These are phyloP conservation scores for Colletotrichum spinosum DNA, from an alignment of 2,329 filamentous ascomycete species.

Conservation along the genomic window DNA sequence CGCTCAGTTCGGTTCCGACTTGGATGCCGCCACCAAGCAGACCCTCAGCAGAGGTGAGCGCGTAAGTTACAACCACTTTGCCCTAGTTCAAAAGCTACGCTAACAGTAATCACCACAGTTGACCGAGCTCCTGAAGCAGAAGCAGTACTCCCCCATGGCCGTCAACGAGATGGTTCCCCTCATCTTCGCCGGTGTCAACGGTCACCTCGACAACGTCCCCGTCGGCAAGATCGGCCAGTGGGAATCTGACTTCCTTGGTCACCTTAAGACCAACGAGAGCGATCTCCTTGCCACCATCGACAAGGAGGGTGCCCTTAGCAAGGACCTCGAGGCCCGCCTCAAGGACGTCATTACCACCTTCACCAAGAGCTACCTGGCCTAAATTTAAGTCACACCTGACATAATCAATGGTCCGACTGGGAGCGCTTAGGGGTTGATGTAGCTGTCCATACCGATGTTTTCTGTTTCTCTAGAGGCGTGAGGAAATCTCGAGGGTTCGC, in stretches of 20 bases:
- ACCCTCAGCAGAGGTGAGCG: conserved; percentile 98
- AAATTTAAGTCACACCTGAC: conserved; percentile 53
- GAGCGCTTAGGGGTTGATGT: conserved; percentile 47
- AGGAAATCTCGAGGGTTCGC: conserved; percentile 57
- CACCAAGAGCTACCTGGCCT: conserved; percentile 90
- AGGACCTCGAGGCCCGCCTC: conserved; percentile 88
- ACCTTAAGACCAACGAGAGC: conserved; percentile 91
- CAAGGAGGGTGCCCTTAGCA: conserved; percentile 95
- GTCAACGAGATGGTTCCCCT: conserved; percentile 99
- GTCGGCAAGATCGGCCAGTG: conserved; percentile 92
- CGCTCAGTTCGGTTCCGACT: conserved; percentile 99
- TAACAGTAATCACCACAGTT: conserved; percentile 59
- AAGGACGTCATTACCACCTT: conserved; percentile 82
- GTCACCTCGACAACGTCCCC: conserved; percentile 88
- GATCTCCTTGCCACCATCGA: conserved; percentile 89
- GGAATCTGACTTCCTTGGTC: conserved; percentile 93
- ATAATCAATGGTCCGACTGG: conserved; percentile 44
- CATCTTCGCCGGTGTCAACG: conserved; percentile 99
- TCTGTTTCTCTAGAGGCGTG: conserved; percentile 61
- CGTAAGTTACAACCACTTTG: conserved; percentile 65
- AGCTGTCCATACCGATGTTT: conserved; percentile 62
- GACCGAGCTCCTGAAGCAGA: conserved; percentile 99
- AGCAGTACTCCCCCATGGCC: conserved; percentile 98
- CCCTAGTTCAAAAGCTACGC: not conserved
- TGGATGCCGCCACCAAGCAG: conserved; percentile 99